phyloP scores from a whole-genome alignment of 305 asterid species.

The Galium porrigens region DNA sequence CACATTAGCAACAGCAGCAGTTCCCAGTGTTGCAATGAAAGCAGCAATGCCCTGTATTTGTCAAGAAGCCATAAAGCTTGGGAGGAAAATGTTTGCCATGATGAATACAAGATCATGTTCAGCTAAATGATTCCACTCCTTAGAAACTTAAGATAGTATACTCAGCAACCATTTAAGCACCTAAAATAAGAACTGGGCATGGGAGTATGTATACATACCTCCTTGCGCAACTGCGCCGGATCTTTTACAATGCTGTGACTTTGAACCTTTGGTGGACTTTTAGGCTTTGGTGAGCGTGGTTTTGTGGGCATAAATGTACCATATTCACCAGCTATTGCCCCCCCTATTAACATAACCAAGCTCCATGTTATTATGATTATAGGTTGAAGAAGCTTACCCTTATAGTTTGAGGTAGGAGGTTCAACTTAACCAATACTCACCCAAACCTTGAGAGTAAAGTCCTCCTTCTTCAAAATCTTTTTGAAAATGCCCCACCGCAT shows the following conservation, averaged over 20 bases:
- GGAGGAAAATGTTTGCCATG: conserved; percentile 19
- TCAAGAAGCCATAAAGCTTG: conserved; percentile 26
- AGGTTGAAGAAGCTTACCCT: conserved; percentile 18
- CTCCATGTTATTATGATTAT: conserved; percentile 17
- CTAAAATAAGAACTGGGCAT: conserved; percentile 11
- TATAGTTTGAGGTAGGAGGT: conserved; percentile 13
- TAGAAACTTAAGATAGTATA: conserved; percentile 1
- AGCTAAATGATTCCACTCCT: conserved; percentile 13
- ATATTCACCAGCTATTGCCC: conserved; percentile 64
- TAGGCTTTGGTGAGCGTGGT: conserved; percentile 51
- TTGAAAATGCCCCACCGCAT: conserved; percentile 72
- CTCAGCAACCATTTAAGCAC: conserved; percentile 6
- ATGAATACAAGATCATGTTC: conserved; percentile 10
- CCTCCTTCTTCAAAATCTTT: conserved; percentile 93
- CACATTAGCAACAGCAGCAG: conserved; percentile 20
- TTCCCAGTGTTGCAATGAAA: conserved; percentile 37
- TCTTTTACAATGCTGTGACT: conserved; percentile 31
- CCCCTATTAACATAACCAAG: conserved; percentile 35
- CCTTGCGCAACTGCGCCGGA: conserved; percentile 27
- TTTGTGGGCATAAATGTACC: conserved; percentile 72
- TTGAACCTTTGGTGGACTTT: conserved; percentile 47
- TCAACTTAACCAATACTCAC: conserved; percentile 32
- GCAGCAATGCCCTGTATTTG: conserved; percentile 21
- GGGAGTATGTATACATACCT: conserved; percentile 32
- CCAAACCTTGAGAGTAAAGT: conserved; percentile 59